Conservation (phyloP, 139 green algal species). For the Closterium sp. region DNA sequence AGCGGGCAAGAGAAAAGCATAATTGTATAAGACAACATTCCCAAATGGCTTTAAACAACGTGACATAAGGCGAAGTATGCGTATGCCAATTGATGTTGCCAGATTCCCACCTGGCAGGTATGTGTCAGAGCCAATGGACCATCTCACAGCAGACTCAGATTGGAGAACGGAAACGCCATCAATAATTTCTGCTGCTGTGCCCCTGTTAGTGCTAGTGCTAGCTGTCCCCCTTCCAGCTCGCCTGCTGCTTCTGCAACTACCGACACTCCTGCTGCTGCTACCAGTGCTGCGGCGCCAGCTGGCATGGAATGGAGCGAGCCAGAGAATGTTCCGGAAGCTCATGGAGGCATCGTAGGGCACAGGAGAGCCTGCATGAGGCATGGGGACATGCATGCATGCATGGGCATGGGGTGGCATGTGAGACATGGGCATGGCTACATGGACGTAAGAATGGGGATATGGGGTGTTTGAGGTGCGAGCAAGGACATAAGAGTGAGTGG, state of each 20-base stretch:
- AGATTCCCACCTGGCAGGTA: background rate
- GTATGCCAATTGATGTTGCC: background rate
- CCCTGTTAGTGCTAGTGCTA: too few relatives aligned
- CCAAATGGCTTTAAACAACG: background rate
- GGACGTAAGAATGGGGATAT: background rate
- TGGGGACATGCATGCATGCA: background rate
- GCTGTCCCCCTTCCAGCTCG: too few relatives aligned
- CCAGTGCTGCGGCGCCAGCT: background rate
- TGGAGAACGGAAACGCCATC: too few relatives aligned
- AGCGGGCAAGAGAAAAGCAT: too few relatives aligned
- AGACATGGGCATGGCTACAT: background rate
- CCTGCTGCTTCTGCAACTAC: too few relatives aligned
- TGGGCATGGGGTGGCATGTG: background rate
- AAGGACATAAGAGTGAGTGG: background rate
- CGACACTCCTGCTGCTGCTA: too few relatives aligned
- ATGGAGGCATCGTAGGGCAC: conserved; percentile 26
- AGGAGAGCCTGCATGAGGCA: background rate
- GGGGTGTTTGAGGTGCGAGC: background rate
- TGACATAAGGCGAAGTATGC: background rate
- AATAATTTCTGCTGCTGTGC: too few relatives aligned
- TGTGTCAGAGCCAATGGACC: background rate
- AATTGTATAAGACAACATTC: too few relatives aligned
- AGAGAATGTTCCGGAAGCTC: conserved; percentile 43
- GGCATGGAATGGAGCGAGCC: conserved; percentile 26
- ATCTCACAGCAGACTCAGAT: background rate